phyloP scores from a whole-genome alignment of 352 stramenopile species.

The Phytophthora podocarpi region DNA sequence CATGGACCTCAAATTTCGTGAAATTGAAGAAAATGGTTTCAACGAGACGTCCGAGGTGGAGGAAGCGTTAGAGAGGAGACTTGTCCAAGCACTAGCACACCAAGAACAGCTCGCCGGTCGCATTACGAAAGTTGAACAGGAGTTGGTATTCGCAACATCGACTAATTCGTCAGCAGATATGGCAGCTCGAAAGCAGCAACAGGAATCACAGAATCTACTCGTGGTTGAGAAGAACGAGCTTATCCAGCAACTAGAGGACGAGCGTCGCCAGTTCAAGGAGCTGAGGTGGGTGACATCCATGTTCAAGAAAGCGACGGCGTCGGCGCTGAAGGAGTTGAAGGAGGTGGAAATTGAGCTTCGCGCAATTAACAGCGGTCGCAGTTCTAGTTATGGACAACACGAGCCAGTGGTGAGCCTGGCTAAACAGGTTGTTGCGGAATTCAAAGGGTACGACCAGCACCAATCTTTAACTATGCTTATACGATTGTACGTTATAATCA shows the following conservation, averaged over 20 bases:
- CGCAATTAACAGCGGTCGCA: conserved; percentile 1
- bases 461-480: background rate
- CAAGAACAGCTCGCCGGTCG: conserved; percentile 8
- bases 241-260: conserved; percentile 15
- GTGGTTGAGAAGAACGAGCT: conserved; percentile 12
- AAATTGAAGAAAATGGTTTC: conserved; percentile 6
- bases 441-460: conserved; percentile 14
- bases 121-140: conserved; percentile 14
- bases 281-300: background rate
- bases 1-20: conserved; percentile 6
- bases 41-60: conserved; percentile 1
- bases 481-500: background rate
- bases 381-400: conserved; percentile 5
- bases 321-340: conserved; percentile 19
- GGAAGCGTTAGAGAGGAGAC: background rate
- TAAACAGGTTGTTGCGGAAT: conserved; percentile 11
- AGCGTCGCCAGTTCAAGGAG: conserved; percentile 6
- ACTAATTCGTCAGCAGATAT: background rate
- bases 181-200: background rate
- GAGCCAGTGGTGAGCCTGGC: conserved; percentile 15
- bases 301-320: conserved; percentile 16
- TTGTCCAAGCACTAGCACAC: conserved; percentile 5
- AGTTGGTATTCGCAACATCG: background rate
- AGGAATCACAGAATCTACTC: conserved; percentile 1
- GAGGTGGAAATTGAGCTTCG: conserved; percentile 24